Evolutionary conservation across 2,329 filamentous ascomycete genomes (phyloP), one percentile per base, ranked within the genome.

Genomic region (Aspergillus proliferans): DNA sequence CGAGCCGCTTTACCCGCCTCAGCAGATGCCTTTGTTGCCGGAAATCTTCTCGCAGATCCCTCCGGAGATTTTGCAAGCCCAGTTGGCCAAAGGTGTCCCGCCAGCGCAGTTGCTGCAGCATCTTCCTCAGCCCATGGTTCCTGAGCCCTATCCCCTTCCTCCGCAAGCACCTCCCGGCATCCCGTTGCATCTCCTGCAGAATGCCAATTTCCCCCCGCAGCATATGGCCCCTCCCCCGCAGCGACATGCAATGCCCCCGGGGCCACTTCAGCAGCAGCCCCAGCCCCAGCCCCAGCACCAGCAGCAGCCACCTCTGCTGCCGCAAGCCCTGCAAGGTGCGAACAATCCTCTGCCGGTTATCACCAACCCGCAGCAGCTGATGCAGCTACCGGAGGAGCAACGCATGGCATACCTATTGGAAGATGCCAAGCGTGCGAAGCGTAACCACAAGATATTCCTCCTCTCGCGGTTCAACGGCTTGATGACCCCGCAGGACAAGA

Each of bases 401-500:
- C 89, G 89, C 64, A 82, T 84, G 2, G 84, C 85, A 2, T 93
- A 91, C 64, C 71, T 97, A 47, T 84, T 89, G 55, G 91, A 95
- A 67, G 93, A 98, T 69, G 91, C 91, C 0, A 93, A 91, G 71
- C 84, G 93, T 45, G 91, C 93, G 5, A 98, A 98, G 77, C 83
- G 93, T 39, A 97, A 98, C 65, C 92, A 97, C 74, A 98, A 98
- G 76, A 97, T 98, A 53, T 92, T 91, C 73, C 77, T 94, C 39
- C 75, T 96, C 47, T 95, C 89, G 21, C 90, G 89, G 71, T 90
- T 95, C 61, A 98, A 98, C 63, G 93, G 93, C 21, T 74, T 98
- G 52, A 98, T 98, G 93, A 98, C 93, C 3, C 93, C 93, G 0
- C 92, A 97, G 65, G 93, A 98, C 72, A 98, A 98, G 78, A 98